Base-by-base conservation (phyloP, 2,329 filamentous ascomycete genomes). In the Arachnopeziza araneosa region DNA sequence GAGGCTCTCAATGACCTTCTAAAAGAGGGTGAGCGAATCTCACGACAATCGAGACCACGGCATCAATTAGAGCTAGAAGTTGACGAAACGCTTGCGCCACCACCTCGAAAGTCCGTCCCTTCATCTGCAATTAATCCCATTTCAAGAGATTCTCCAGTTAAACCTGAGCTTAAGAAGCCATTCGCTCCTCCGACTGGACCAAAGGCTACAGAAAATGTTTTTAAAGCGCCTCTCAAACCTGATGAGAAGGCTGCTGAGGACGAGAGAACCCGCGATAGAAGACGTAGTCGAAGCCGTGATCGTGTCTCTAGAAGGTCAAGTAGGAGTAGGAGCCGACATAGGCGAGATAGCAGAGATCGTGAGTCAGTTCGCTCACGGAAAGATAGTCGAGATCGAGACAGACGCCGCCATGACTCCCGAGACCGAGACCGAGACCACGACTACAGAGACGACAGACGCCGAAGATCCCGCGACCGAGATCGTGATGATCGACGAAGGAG, bases 51-150 rank as follows among this genome's bases (percentile, higher is more conserved):
- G 44, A 66, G 71, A 60, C 67, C 69, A 32, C 66, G 70, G 59
- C 67, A 72, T 63, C 67, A 71, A 61, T 26, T 70, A 49, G 71
- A 73, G 50, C 55, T 70, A n/a, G 70, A 72, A 53, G 58, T 74
- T 24, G 71, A 74, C 55, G 64, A 71, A 32, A 66, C 61, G 22
- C 60, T 74, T 24, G 70, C 71, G 22, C 71, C 72, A 48, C 72
- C 71, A 26, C 71, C 72, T 23, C 63, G 70, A 54, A 73, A 73
- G 56, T 57, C 67, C 2, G 67, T 67, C 58, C 67, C 71, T 53
- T 66, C 68, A 24, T 73, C 71, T 10, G 72, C 71, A 14, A 73
- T 73, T 57, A 69, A 67, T 19, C 70, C 71, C 5, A 71, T 72
- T 22, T 68, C 68, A 50, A 62, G 66, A 57, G 69, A 70, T 55